Percentiles rank a stretch among this genome's conserved stretches.
Evolutionary conservation across 2,329 filamentous ascomycete genomes (phyloP).

Genomic region (Aquanectria penicillioides): DNA sequence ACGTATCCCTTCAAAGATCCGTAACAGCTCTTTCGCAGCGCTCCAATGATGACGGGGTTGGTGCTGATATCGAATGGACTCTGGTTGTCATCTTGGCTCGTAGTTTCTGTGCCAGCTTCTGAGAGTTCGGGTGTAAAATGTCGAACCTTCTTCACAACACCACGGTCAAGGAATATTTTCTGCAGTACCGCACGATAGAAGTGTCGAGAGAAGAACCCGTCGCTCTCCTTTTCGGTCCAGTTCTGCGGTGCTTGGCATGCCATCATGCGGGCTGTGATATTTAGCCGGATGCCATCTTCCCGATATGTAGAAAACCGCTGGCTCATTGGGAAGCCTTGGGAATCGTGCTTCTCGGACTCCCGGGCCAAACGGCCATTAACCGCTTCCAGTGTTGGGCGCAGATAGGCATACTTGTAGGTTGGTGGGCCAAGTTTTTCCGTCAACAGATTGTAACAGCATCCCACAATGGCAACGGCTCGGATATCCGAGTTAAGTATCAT

Average conservation of each 20-base stretch:
- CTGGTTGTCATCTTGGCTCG: constrained; percentile 36
- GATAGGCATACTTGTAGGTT: constrained; percentile 83
- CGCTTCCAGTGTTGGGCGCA: constrained; percentile 75
- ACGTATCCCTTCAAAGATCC: constrained; percentile 79
- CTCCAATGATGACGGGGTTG: constrained; percentile 87
- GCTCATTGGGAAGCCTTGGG: constrained; percentile 95
- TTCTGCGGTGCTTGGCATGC: constrained; percentile 94
- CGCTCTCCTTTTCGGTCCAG: constrained; percentile 85
- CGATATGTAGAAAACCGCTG: constrained; percentile 69
- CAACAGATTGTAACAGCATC: constrained; percentile 97
- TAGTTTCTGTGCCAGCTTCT: constrained; percentile 20
- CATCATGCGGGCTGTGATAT: constrained; percentile 98
- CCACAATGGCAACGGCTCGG: constrained; percentile 91
- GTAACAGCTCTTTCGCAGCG: constrained; percentile 83
- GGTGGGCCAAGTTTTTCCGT: constrained; percentile 90
- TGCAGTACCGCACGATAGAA: constrained; percentile 93
- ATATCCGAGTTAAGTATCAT: constrained; percentile 86
- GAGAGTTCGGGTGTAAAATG: constrained; percentile 46
- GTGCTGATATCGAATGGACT: constrained; percentile 68
- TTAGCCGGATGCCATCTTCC: constrained; percentile 77
- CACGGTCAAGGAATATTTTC: constrained; percentile 88
- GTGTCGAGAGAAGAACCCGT: constrained; percentile 89
- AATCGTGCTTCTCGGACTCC: constrained; percentile 80
- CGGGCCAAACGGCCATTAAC: constrained; percentile 74
- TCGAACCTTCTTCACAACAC: constrained; percentile 73